Base-by-base conservation (phyloP, 345 rosid species). In the Brassica incana region DNA sequence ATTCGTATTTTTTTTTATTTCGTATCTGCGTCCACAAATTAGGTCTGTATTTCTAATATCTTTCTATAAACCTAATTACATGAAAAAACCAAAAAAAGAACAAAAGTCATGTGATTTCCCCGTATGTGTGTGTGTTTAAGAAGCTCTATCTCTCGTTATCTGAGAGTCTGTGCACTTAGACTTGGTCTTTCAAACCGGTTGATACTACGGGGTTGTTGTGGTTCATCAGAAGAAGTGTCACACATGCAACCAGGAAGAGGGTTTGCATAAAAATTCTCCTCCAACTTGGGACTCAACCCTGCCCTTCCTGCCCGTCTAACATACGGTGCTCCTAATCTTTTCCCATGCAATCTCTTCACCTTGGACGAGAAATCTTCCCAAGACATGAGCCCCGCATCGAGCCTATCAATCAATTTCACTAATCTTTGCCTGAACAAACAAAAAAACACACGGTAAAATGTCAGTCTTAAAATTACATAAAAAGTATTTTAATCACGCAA, bases 241-340 rank as follows among this genome's bases (percentile, higher is more conserved):
- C 97, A 92, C 60, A 90, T 80, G 82, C 95, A 88, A 67, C 90
- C 95, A 0, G 92, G 90, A 78, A 83, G 85, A 73, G 95, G 95
- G 76, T 92, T 89, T 32, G 93, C 97, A 8, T 89, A 87, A 77
- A 92, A 89, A 48, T 76, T 86, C 81, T 92, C 92, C 77, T 92
- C 90, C 4, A 43, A 27, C 72, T 80, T 90, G 2, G 83, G 77
- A 6, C 59, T 75, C 66, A 38, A 23, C 9, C 77, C 80, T 66
- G 83, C 66, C 50, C 65, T 43, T 77, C 77, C 80, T 66, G 83
- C 66, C 50, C 65, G 50, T 77, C 97, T 87, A 0, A 29, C 76
- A 29, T 71, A 50, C 4, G 97, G 88, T 30, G 85, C 86, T 79
- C 94, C 96, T 33, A 76, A 76, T 65, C 94, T 84, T 15, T 85